A percentile compares a stretch with the other conserved stretches of the same genome.
Conservation (phyloP, 805 yeast genomes). For the Wickerhamiella cacticola region DNA sequence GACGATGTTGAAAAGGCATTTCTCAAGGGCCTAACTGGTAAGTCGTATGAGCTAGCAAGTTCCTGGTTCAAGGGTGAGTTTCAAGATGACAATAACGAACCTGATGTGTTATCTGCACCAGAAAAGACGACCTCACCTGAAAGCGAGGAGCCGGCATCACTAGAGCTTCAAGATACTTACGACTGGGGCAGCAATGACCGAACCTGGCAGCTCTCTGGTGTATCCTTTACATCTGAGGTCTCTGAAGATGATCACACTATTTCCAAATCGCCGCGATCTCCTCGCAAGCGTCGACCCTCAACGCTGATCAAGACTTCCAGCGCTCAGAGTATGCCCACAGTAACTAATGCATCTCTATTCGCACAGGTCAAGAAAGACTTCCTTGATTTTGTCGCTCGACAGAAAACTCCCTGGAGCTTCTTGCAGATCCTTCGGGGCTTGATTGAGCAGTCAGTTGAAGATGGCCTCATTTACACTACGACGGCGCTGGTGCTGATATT, state of each 20-base stretch:
- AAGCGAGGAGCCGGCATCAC: neutral
- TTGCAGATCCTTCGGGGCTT: conserved; percentile 16
- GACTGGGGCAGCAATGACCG: neutral
- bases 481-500: conserved; percentile 19
- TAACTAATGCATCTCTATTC: conserved; percentile 9
- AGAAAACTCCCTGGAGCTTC: conserved; percentile 19
- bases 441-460: conserved; percentile 11
- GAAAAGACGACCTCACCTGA: no score
- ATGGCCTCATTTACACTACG: conserved; percentile 16
- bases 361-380: conserved; percentile 12
- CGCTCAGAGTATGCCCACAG: neutral
- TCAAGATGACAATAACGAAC: neutral
- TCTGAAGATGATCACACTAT: conserved; percentile 2
- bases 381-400: conserved; percentile 6
- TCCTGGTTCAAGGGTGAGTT: conserved; percentile 16
- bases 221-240: conserved; percentile 9
- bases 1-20: conserved; percentile 15
- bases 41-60: conserved; percentile 12
- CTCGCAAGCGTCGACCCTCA: neutral
- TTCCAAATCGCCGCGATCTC: neutral
- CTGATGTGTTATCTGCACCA: neutral
- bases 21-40: conserved; percentile 8
- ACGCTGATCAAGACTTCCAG: neutral
- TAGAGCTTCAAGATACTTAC: neutral
- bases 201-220: conserved; percentile 13